These are phyloP conservation scores for Daldinia grandis DNA, from an alignment of 495 filamentous ascomycete genomes.

Conservation along the genomic window DNA sequence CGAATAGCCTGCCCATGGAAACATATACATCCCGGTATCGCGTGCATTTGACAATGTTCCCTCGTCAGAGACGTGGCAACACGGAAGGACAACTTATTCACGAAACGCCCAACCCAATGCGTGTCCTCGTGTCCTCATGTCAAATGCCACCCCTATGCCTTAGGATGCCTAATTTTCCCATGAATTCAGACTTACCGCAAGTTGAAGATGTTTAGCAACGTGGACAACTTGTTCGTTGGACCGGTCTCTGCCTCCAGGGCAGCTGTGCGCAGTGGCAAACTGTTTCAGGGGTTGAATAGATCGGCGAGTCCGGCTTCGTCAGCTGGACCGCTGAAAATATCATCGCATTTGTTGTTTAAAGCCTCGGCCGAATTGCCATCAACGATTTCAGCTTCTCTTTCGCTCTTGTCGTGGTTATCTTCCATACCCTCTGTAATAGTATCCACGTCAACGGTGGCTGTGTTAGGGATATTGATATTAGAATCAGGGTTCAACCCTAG, in stretches of 20 bases:
- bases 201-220: neutral
- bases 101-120: neutral
- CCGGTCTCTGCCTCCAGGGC: conserved; percentile 17
- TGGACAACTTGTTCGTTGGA: neutral
- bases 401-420: neutral
- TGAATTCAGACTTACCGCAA: neutral
- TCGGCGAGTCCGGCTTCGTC: conserved; percentile 1
- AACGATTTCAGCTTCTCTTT: neutral
- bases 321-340: neutral
- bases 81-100: neutral
- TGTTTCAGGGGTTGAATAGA: neutral
- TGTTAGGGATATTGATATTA: neutral
- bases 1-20: neutral
- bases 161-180: neutral
- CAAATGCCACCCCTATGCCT: neutral
- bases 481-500: neutral
- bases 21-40: neutral
- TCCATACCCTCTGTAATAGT: neutral
- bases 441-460: neutral
- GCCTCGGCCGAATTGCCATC: neutral
- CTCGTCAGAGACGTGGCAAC: neutral
- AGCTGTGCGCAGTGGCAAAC: neutral
- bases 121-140: neutral
- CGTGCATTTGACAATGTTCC: neutral
- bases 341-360: neutral